phyloP scores from a whole-genome alignment of 768 basidiomycete species.

The Paxillus ammoniavirescens region DNA sequence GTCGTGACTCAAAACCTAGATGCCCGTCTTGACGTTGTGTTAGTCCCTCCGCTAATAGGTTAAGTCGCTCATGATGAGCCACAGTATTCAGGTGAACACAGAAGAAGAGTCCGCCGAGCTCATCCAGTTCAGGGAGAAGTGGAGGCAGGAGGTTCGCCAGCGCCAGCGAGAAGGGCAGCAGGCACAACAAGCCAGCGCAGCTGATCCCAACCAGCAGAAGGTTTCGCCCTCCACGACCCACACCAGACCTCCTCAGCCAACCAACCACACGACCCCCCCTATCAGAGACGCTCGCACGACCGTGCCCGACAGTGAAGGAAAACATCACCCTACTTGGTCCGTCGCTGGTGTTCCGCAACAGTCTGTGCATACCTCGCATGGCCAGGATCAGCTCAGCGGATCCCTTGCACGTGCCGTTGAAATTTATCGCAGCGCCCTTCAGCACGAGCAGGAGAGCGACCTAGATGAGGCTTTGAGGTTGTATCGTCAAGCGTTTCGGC shows the following conservation, averaged over 20 bases:
- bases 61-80: neutral
- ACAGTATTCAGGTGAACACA: neutral
- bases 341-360: constrained; percentile 14
- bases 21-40: neutral
- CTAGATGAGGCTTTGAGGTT: constrained; percentile 73
- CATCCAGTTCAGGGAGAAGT: constrained; percentile 65
- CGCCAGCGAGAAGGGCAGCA: constrained; percentile 23
- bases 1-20: neutral
- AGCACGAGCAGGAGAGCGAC: constrained; percentile 69
- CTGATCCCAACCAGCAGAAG: neutral
- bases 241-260: constrained; percentile 3
- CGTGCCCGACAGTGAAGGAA: constrained; percentile 4
- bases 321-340: constrained; percentile 8
- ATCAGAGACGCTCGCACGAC: neutral
- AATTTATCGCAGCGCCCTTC: constrained; percentile 67
- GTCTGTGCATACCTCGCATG: constrained; percentile 20
- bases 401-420: constrained; percentile 52
- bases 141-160: constrained; percentile 61
- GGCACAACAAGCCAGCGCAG: neutral
- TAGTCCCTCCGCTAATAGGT: neutral
- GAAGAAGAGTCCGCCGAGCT: constrained; percentile 61
- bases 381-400: constrained; percentile 32
- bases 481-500: constrained; percentile 79
- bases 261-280: neutral
- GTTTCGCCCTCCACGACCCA: constrained; percentile 7